Conservation (phyloP, 495 filamentous ascomycete genomes). For the Lophiotrema nucula region DNA sequence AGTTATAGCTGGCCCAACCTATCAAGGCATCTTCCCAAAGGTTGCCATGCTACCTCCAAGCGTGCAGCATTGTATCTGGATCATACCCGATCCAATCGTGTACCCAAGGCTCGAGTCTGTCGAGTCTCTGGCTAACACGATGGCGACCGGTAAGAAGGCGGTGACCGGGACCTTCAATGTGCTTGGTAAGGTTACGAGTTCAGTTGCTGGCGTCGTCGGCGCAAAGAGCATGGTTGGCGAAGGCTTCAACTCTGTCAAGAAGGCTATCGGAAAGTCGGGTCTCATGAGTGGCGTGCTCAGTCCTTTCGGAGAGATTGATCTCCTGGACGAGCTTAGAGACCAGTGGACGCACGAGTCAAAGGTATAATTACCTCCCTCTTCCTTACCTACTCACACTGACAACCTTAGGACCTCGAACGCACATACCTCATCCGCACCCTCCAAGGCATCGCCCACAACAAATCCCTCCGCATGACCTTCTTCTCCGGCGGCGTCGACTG, state of each 20-base stretch:
- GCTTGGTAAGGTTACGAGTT: constrained; percentile 88
- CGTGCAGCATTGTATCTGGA: constrained; percentile 95
- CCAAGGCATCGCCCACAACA: constrained; percentile 90
- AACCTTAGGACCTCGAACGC: constrained; percentile 75
- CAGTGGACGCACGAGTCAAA: constrained; percentile 98
- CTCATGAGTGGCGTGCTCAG: constrained; percentile 92
- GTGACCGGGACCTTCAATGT: constrained; percentile 94
- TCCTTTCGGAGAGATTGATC: constrained; percentile 95
- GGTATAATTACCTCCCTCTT: constrained; percentile 45
- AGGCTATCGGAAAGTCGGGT: constrained; percentile 89
- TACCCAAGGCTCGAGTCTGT: constrained; percentile 91
- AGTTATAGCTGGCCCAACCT: constrained; percentile 93
- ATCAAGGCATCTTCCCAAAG: constrained; percentile 95
- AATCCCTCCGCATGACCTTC: constrained; percentile 93
- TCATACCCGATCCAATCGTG: constrained; percentile 84
- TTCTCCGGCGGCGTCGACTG: constrained; percentile 87
- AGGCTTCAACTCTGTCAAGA: constrained; percentile 91
- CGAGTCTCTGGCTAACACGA: constrained; percentile 82
- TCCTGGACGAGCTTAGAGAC: constrained; percentile 90
- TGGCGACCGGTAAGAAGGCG: constrained; percentile 93
- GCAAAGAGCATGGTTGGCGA: constrained; percentile 87
- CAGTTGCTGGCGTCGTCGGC: constrained; percentile 89
- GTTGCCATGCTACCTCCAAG: constrained; percentile 85
- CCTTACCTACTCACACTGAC: too few relatives aligned
- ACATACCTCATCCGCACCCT: constrained; percentile 95